Conservation (phyloP, 345 rosid species). For the Corchorus olitorius region DNA sequence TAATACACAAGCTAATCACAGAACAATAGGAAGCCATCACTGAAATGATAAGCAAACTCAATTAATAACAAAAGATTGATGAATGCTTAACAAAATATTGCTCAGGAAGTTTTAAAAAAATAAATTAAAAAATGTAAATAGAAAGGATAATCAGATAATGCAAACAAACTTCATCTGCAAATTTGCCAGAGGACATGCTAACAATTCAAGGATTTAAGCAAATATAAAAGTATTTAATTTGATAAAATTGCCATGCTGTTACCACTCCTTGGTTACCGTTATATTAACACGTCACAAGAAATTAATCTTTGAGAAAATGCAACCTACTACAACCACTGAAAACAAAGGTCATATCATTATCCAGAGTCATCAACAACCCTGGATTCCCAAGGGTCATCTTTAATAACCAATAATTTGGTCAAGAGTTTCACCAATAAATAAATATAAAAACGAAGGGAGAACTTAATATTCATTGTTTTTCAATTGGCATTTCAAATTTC, state of each 20-base stretch:
- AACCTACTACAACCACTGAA: not conserved
- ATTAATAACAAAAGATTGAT: not conserved
- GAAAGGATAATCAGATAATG: not conserved
- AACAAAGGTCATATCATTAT: not conserved
- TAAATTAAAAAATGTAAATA: not conserved
- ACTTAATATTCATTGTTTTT: not conserved
- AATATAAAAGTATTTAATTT: not conserved
- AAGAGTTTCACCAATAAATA: too few relatives aligned
- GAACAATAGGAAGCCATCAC: not conserved
- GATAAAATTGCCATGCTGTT: not conserved
- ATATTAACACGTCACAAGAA: not conserved
- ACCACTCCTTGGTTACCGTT: not conserved
- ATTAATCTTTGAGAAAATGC: slow-evolving; percentile 7
- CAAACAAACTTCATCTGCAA: not conserved
- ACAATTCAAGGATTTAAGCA: not conserved
- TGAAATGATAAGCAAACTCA: not conserved
- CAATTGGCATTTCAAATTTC: not conserved
- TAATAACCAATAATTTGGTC: too few relatives aligned
- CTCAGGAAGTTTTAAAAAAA: slow-evolving; percentile 5
- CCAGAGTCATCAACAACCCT: not conserved
- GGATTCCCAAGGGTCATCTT: too few relatives aligned
- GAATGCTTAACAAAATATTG: not conserved
- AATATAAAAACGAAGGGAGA: too few relatives aligned
- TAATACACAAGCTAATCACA: slow-evolving; percentile 9
- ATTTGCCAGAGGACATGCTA: slow-evolving; percentile 1